Evolutionary conservation across 305 asterid genomes (phyloP).

Genomic region (Rubia balearica): DNA sequence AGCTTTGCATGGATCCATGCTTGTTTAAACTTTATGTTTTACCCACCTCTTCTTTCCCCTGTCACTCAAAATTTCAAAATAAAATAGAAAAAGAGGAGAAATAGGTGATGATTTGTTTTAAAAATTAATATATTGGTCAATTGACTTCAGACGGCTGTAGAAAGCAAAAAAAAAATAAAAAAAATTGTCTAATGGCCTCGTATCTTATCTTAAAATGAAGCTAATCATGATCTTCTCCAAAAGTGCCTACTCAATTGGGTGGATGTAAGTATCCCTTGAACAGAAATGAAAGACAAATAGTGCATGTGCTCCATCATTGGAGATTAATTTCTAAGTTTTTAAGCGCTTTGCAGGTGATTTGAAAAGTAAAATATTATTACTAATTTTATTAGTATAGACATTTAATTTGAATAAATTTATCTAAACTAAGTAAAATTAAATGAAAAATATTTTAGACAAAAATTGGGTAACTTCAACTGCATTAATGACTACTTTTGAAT

Average conservation of each 20-base stretch:
- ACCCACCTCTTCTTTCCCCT: background rate
- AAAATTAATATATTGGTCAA: background rate
- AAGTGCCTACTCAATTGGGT: background rate
- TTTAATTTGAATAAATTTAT: too few species aligned
- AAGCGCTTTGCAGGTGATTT: too few species aligned
- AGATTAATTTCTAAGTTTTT: too few species aligned
- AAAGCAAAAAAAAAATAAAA: background rate
- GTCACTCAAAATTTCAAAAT: background rate
- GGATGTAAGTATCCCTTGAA: background rate
- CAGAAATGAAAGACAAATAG: background rate
- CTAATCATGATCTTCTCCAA: background rate
- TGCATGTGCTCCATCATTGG: background rate
- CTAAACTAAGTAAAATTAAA: too few species aligned
- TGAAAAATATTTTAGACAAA: too few species aligned
- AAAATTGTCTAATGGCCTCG: constrained; percentile 2
- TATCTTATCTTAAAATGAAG: background rate
- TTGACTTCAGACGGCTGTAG: constrained; percentile 15
- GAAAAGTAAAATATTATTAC: too few species aligned
- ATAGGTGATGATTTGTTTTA: background rate
- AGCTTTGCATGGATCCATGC: constrained; percentile 21
- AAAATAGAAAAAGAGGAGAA: background rate
- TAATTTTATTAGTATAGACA: too few species aligned
- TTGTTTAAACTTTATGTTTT: constrained; percentile 11
- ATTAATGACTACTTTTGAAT: too few species aligned
- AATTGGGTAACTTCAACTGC: too few species aligned